phyloP scores from a whole-genome alignment of 768 basidiomycete genomes.

The Lactarius tabidus region DNA sequence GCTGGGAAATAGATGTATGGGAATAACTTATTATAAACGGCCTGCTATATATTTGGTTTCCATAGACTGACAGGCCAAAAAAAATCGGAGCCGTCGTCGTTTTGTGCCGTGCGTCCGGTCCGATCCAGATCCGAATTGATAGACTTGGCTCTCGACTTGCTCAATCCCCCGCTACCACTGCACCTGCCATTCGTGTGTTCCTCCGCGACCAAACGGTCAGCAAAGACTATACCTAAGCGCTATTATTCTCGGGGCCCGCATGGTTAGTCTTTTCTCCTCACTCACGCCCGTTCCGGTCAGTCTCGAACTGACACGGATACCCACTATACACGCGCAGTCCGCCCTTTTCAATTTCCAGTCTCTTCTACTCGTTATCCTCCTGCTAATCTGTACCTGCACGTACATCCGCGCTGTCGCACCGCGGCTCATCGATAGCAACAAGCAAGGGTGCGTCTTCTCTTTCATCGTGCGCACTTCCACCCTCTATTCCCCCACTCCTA shows the following conservation, averaged over 20 bases:
- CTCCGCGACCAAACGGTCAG: neutral
- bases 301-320: neutral
- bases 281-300: neutral
- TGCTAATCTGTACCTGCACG: conserved; percentile 95
- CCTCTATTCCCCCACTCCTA: neutral
- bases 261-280: conserved; percentile 1
- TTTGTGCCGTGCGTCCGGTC: no score
- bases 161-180: no score
- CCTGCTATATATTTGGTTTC: no score
- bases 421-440: conserved; percentile 86
- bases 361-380: conserved; percentile 85
- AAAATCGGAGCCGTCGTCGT: no score
- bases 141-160: no score
- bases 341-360: conserved; percentile 99
- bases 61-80: no score
- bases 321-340: conserved; percentile 46
- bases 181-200: no score
- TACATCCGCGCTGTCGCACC: conserved; percentile 91
- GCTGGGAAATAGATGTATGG: no score
- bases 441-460: conserved; percentile 72
- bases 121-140: no score
- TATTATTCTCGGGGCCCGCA: neutral
- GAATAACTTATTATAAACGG: no score
- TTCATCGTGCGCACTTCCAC: neutral
- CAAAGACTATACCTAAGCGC: neutral